Percentiles rank a stretch among this genome's conserved stretches.
Conservation (phyloP, 345 rosid species). For the Gynandropsis gynandra region DNA sequence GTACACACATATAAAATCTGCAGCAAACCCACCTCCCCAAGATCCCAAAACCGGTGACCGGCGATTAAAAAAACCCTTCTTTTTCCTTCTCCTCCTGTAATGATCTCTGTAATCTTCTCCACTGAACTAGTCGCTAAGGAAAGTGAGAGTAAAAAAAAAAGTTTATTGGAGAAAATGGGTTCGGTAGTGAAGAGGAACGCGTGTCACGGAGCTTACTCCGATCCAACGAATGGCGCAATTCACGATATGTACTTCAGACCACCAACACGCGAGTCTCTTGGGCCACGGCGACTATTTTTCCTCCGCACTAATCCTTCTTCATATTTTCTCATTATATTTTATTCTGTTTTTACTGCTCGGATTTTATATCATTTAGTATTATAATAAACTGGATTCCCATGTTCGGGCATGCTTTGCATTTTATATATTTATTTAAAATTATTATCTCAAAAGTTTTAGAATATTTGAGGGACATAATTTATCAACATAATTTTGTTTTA, state of each 20-base stretch:
- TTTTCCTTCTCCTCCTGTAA: constrained; percentile 4
- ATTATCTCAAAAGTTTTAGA: too few species aligned
- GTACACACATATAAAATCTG: constrained; percentile 13
- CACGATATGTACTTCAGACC: constrained; percentile 10
- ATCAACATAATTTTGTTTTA: too few species aligned
- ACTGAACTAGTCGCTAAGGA: not conserved
- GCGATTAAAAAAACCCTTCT: constrained; percentile 11
- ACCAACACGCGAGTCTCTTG: constrained; percentile 27
- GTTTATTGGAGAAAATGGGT: constrained; percentile 11
- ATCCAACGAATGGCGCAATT: constrained; percentile 11
- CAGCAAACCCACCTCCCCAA: not conserved
- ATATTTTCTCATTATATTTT: too few species aligned
- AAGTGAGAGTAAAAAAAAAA: not conserved
- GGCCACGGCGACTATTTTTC: constrained; percentile 13
- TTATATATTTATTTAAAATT: too few species aligned
- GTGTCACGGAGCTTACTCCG: constrained; percentile 14
- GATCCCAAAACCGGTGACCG: constrained; percentile 6
- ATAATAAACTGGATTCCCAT: too few species aligned
- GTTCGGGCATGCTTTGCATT: too few species aligned
- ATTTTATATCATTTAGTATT: too few species aligned
- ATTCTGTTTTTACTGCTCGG: too few species aligned
- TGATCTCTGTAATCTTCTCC: constrained; percentile 14
- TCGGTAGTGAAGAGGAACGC: constrained; percentile 10
- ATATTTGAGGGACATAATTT: too few species aligned
- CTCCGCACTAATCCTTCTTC: constrained; percentile 1